These are phyloP conservation scores for Yamadazyma philogaea DNA, from an alignment of 805 yeast genomes.

Conservation along the genomic window DNA sequence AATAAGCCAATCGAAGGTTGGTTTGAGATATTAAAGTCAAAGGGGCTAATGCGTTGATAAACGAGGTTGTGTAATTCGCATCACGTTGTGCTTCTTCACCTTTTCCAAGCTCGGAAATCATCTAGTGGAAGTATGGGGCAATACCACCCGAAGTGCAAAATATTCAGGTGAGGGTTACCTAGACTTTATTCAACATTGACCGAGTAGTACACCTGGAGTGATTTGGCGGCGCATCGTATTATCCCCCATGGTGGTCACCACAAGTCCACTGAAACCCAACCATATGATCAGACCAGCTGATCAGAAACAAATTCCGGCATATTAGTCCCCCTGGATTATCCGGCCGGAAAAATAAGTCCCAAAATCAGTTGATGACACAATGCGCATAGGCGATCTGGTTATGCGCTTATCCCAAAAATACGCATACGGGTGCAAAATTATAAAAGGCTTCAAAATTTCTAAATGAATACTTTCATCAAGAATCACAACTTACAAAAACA, in stretches of 20 bases:
- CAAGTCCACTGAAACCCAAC: not conserved
- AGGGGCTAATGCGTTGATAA: too few species aligned
- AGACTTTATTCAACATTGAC: too few species aligned
- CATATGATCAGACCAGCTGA: slow-evolving; percentile 3
- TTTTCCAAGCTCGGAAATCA: too few species aligned
- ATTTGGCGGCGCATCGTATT: not conserved
- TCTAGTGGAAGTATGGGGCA: too few species aligned
- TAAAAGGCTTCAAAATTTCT: not conserved
- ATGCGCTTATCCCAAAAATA: slow-evolving; percentile 2
- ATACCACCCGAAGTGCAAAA: too few species aligned
- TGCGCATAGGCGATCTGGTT: slow-evolving; percentile 2
- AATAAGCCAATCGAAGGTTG: too few species aligned
- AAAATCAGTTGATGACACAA: slow-evolving; percentile 8
- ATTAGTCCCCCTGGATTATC: not conserved
- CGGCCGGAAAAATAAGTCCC: slow-evolving; percentile 2
- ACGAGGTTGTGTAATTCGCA: too few species aligned
- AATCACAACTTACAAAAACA: not conserved
- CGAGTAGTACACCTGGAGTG: too few species aligned
- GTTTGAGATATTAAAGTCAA: too few species aligned
- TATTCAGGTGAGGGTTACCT: too few species aligned
- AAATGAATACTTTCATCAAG: not conserved
- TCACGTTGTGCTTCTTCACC: too few species aligned
- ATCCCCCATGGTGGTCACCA: not conserved
- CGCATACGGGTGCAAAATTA: not conserved
- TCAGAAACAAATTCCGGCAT: slow-evolving; percentile 1